Base-by-base conservation (phyloP, 2,329 filamentous ascomycete genomes). In the Aureobasidium sp. region DNA sequence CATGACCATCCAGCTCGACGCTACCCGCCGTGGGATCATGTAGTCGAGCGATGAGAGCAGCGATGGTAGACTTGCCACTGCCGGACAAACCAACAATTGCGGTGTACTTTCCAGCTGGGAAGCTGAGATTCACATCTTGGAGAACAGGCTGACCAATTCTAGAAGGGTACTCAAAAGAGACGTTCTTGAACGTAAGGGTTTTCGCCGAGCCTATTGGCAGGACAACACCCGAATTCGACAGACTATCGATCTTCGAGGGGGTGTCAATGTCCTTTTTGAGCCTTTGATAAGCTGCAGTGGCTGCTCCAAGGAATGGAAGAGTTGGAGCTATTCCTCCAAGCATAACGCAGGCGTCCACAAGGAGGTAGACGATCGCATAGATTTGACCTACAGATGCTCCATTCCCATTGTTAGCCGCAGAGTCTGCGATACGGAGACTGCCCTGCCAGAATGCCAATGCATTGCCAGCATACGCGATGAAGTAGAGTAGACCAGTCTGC, bases 141-240 rank as follows among this genome's bases (percentile, higher is more conserved):
- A 74, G 59, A 0, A 73, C 69, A 19, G 57, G 59, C 6, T 65
- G 63, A 54, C 56, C 64, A 58, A 68, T 52, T 59, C 70, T 63
- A 6, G 71, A 0, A 11, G 86, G 86, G 61, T 90, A 90, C 1
- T 84, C 79, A 61, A 90, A 90, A n/a, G 75, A 78, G 11, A 90
- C 78, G 35, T 80, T 72, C 11, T 79, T 69, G 22, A 90, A 79
- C 4, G 76, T 68, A 44, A 87, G 8, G 11, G 30, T 14, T 14
- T 34, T 34, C n/a, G 30, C 30, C 2, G 30, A 2, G 12, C n/a
- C 11, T 14, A 14, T 14, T n/a, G 14, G 30, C 12, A 34, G 30
- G 3, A 34, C 30, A 4, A 34, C 30, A n/a, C 30, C 30, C 6
- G 30, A 34, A 5, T 34, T 14, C 2, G 6, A 34, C 30, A 34